Conservation (phyloP, 352 stramenopile genomes). For the Globisporangium abappressorium region DNA sequence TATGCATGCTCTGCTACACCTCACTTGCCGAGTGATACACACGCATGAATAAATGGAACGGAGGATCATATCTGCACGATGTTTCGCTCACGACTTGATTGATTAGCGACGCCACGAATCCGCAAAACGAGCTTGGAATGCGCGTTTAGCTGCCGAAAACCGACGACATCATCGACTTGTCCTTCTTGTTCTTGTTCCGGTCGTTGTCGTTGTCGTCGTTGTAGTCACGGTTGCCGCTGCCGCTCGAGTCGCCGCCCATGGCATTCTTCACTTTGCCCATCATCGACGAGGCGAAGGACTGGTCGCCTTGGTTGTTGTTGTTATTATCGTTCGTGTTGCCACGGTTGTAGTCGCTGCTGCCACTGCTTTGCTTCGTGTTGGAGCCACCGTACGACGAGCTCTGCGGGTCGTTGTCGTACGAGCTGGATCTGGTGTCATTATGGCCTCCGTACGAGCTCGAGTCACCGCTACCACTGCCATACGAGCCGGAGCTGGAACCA, state of each 20-base stretch:
- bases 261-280: slow-evolving; percentile 6
- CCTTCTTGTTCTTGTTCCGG: not conserved
- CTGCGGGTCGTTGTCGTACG: no score
- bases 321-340: not conserved
- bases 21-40: no score
- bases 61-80: no score
- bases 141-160: slow-evolving; percentile 4
- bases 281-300: slow-evolving; percentile 5
- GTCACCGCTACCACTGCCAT: not conserved
- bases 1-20: no score
- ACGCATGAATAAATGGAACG: no score
- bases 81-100: not conserved
- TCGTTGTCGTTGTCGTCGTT: slow-evolving; percentile 3
- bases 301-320: not conserved
- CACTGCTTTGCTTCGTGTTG: not conserved
- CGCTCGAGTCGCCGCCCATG: not conserved
- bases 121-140: not conserved
- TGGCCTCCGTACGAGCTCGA: not conserved
- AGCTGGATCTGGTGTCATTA: no score
- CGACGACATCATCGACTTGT: slow-evolving; percentile 11
- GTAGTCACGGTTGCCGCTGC: not conserved
- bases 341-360: not conserved
- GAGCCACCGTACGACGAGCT: no score
- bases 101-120: not conserved
- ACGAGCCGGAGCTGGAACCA: not conserved